A percentile compares a stretch with the other conserved stretches of the same genome.
Conservation (phyloP, 2,329 filamentous ascomycete genomes). For the Calonectria henricotiae region DNA sequence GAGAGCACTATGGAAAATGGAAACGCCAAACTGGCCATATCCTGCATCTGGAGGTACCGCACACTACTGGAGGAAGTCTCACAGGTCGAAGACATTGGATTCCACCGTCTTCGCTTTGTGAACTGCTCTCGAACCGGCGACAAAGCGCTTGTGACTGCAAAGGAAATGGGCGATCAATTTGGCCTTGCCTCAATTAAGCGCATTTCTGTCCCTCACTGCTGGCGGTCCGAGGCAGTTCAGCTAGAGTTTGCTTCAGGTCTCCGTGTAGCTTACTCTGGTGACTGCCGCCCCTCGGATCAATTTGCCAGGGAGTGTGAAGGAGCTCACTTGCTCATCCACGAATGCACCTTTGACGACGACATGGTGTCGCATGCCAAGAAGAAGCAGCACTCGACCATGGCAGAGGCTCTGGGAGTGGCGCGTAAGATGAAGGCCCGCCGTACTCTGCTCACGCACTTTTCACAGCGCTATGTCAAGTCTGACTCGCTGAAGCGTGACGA, state of each 20-base stretch:
- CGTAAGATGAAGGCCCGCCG: constrained; percentile 84
- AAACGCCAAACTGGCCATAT: constrained; percentile 73
- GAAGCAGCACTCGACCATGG: constrained; percentile 93
- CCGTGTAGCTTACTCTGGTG: constrained; percentile 93
- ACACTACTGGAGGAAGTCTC: constrained; percentile 86
- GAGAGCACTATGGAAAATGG: constrained; percentile 63
- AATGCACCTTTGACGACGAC: constrained; percentile 96
- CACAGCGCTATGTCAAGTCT: constrained; percentile 88
- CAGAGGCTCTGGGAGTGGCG: constrained; percentile 86
- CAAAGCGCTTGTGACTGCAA: constrained; percentile 55
- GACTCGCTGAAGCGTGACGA: constrained; percentile 52
- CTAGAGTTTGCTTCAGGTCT: constrained; percentile 86
- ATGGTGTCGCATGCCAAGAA: constrained; percentile 82
- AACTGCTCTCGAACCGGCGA: constrained; percentile 48
- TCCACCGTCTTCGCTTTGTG: constrained; percentile 66
- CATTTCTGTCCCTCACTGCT: constrained; percentile 83
- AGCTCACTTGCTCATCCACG: constrained; percentile 90
- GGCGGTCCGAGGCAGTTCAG: constrained; percentile 81
- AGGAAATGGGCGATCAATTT: constrained; percentile 63
- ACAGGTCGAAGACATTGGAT: constrained; percentile 83
- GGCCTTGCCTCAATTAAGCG: constrained; percentile 79
- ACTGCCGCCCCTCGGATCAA: constrained; percentile 83
- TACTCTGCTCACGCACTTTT: constrained; percentile 94
- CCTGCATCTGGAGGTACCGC: constrained; percentile 81
- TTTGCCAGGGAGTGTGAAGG: constrained; percentile 82